These are phyloP conservation scores for Helicocarpus griseus DNA, from an alignment of 2,329 filamentous ascomycete species.

Conservation along the genomic window DNA sequence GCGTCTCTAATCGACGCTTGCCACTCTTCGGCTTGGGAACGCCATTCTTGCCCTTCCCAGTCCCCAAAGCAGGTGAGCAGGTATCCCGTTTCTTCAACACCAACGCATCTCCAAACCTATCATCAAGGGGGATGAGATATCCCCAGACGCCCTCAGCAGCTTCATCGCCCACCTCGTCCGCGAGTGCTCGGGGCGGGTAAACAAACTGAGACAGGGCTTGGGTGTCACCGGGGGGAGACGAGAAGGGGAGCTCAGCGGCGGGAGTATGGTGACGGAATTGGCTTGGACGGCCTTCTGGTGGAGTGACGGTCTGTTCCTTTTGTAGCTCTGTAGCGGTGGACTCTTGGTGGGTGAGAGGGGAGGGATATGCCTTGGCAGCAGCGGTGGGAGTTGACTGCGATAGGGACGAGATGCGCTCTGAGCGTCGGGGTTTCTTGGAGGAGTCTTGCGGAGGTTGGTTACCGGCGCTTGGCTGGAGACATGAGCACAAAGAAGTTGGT, in stretches of 20 bases:
- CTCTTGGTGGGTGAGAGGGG: constrained; percentile 63
- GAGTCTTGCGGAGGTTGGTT: constrained; percentile 48
- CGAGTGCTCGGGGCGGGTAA: constrained; percentile 60
- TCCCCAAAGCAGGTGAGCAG: constrained; percentile 46
- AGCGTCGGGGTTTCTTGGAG: constrained; percentile 78
- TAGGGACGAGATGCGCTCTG: constrained; percentile 58
- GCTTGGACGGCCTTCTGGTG: constrained; percentile 51
- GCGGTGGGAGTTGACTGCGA: constrained; percentile 52
- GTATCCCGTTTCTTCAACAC: constrained; percentile 65
- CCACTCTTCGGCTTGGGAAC: constrained; percentile 27
- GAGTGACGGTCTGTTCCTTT: constrained; percentile 64
- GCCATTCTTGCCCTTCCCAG: constrained; percentile 28
- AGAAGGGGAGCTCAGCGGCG: constrained; percentile 34
- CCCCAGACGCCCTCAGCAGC: constrained; percentile 85
- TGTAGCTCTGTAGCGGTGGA: constrained; percentile 51
- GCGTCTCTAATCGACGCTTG: constrained; percentile 50
- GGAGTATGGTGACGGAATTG: constrained; percentile 39
- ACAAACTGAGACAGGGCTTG: constrained; percentile 74
- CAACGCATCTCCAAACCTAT: constrained; percentile 56
- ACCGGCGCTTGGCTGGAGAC: constrained; percentile 53
- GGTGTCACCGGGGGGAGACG: constrained; percentile 64
- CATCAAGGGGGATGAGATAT: constrained; percentile 75
- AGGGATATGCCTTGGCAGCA: constrained; percentile 59
- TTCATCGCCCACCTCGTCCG: constrained; percentile 79
- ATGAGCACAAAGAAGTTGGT: constrained; percentile 17